These are phyloP conservation scores for Camellia granthamiana DNA, from an alignment of 148 eudicot species.

Conservation along the genomic window DNA sequence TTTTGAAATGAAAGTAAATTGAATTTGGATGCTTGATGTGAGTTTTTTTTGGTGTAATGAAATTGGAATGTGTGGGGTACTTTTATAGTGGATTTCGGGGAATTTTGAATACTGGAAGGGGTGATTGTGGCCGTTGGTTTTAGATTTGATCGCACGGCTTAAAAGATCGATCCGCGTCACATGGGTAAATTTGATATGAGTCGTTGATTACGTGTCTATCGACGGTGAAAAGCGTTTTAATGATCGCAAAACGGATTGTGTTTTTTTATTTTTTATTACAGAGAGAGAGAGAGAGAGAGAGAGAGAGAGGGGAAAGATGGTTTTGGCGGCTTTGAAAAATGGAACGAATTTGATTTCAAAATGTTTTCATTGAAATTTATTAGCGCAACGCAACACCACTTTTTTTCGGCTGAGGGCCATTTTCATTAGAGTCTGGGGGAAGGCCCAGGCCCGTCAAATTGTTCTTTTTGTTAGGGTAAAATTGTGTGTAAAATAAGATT, in stretches of 20 bases:
- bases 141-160: conserved; percentile 17
- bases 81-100: conserved; percentile 1
- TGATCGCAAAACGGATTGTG: not conserved
- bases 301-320: not conserved
- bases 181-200: not conserved
- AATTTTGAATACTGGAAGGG: not conserved
- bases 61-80: not conserved
- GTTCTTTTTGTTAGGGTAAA: too few species aligned
- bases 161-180: conserved; percentile 20
- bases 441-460: too few species aligned
- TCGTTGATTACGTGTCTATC: conserved; percentile 14
- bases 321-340: conserved; percentile 6
- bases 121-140: not conserved
- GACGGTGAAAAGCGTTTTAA: not conserved
- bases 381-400: too few species aligned
- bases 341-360: not conserved
- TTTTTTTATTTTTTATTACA: not conserved
- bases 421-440: too few species aligned
- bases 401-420: too few species aligned
- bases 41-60: not conserved
- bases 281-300: too few species aligned
- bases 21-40: not conserved
- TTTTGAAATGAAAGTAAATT: not conserved
- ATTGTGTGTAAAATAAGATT: too few species aligned
- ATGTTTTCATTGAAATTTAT: too few species aligned